A percentile compares a stretch with the other conserved stretches of the same genome.
Conservation (phyloP, 2,329 filamentous ascomycete species). For the Graphiopsis chlorocephala region DNA sequence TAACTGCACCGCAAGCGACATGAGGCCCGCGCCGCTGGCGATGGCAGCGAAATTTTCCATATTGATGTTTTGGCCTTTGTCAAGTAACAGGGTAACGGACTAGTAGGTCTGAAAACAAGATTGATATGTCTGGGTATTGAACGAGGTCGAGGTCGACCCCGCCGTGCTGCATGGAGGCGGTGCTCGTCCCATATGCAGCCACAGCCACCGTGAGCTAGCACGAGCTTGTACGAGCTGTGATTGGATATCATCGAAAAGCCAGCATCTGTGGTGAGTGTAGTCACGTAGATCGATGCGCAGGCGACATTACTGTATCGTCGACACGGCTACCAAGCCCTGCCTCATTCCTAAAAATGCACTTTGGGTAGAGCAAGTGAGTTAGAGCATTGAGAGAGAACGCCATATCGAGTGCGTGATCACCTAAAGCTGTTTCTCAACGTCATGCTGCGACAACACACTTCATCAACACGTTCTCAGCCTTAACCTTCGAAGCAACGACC, state of each 20-base stretch:
- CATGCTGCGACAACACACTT: too few species aligned
- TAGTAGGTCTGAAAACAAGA: background rate
- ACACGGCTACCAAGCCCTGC: background rate
- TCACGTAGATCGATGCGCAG: background rate
- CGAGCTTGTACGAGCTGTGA: background rate
- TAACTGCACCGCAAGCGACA: slow-evolving; percentile 18
- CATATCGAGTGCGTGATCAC: background rate
- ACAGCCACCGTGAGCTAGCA: background rate
- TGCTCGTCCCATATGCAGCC: background rate
- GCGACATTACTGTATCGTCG: background rate
- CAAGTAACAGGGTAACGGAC: background rate
- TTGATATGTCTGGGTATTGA: background rate
- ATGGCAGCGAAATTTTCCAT: slow-evolving; percentile 17
- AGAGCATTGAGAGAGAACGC: background rate
- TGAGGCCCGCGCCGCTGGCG: slow-evolving; percentile 16
- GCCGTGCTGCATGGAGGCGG: background rate
- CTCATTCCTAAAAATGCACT: background rate
- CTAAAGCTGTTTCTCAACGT: background rate
- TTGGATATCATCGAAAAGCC: background rate
- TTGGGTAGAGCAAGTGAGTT: background rate
- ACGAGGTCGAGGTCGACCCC: background rate
- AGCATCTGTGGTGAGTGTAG: background rate
- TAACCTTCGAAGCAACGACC: slow-evolving; percentile 6
- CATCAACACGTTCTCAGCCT: background rate
- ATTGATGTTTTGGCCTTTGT: background rate